Evolutionary conservation across 306 rosid genomes (phyloP).

Genomic region (Erythrophleum fordii): DNA sequence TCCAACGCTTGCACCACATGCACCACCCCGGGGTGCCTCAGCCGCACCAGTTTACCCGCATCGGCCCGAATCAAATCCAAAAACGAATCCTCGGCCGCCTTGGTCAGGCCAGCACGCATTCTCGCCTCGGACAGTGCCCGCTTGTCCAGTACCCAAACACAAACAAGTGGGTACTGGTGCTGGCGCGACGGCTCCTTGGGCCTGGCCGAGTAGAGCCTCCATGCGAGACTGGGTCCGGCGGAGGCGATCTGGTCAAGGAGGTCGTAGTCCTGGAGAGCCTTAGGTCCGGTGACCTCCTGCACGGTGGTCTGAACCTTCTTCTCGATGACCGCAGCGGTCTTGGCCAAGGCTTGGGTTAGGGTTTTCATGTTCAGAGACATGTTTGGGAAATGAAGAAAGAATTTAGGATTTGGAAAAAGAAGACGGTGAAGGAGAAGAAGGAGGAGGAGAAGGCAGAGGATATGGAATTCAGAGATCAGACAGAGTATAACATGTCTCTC

Average conservation of each 20-base stretch:
- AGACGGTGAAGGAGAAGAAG: not conserved
- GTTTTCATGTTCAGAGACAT: constrained; percentile 96
- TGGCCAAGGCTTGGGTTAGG: constrained; percentile 96
- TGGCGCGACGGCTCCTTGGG: constrained; percentile 80
- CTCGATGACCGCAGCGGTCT: constrained; percentile 95
- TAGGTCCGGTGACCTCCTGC: constrained; percentile 98
- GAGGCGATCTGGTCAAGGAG: constrained; percentile 96
- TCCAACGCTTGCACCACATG: constrained; percentile 97
- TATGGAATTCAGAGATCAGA: not conserved
- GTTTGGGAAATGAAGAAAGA: not conserved
- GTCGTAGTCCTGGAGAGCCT: constrained; percentile 89
- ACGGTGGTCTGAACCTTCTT: constrained; percentile 90
- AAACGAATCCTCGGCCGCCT: constrained; percentile 83
- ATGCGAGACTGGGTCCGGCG: constrained; percentile 83
- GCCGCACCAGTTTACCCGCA: constrained; percentile 76
- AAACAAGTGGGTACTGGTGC: constrained; percentile 87
- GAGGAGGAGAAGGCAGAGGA: not conserved
- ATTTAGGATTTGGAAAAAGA: not conserved
- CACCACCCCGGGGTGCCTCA: constrained; percentile 91
- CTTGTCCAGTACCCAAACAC: constrained; percentile 95
- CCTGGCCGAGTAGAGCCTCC: constrained; percentile 81
- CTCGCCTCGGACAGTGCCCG: constrained; percentile 72
- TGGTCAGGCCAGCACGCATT: constrained; percentile 70
- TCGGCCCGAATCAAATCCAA: constrained; percentile 83
- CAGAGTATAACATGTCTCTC: not conserved